phyloP scores from a whole-genome alignment of 2,329 filamentous ascomycete species.

The Aspergillus viridinutans region DNA sequence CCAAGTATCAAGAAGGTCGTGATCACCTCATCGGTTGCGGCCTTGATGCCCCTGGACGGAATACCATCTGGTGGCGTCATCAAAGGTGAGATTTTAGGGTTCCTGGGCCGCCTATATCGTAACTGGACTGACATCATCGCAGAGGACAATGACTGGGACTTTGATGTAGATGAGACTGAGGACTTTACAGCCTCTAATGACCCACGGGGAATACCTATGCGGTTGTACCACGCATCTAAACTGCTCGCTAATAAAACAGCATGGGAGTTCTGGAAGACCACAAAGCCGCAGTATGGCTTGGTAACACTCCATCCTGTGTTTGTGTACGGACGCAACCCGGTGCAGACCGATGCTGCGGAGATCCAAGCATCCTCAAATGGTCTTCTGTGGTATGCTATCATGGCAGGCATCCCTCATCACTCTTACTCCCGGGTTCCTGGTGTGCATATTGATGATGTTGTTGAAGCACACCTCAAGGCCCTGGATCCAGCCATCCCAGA shows the following conservation, averaged over 20 bases:
- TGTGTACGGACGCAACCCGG: conserved; percentile 18
- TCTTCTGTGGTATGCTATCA: conserved; percentile 13
- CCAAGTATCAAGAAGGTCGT: conserved; percentile 22
- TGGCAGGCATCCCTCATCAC: conserved; percentile 4
- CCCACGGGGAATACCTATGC: conserved; percentile 11
- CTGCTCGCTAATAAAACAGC: conserved; percentile 19
- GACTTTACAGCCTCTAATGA: conserved; percentile 11
- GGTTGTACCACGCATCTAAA: conserved; percentile 23
- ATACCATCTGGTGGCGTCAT: conserved; percentile 15
- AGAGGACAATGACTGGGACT: conserved; percentile 23
- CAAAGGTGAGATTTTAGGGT: conserved; percentile 8
- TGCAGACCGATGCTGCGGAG: conserved; percentile 15
- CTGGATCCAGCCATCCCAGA: conserved; percentile 14
- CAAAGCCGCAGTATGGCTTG: conserved; percentile 16
- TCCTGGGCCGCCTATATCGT: not conserved
- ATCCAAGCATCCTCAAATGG: conserved; percentile 10
- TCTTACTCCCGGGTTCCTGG: not conserved
- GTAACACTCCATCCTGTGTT: conserved; percentile 21
- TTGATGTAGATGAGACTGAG: conserved; percentile 12
- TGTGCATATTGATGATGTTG: conserved; percentile 25
- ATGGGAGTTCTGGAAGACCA: conserved; percentile 14
- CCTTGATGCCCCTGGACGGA: conserved; percentile 15
- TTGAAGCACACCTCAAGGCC: conserved; percentile 22
- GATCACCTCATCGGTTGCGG: conserved; percentile 18
- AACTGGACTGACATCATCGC: not conserved